Percentiles rank a stretch among this genome's conserved stretches.
Conservation (phyloP, 352 stramenopile genomes). For the Plasmopara muralis region DNA sequence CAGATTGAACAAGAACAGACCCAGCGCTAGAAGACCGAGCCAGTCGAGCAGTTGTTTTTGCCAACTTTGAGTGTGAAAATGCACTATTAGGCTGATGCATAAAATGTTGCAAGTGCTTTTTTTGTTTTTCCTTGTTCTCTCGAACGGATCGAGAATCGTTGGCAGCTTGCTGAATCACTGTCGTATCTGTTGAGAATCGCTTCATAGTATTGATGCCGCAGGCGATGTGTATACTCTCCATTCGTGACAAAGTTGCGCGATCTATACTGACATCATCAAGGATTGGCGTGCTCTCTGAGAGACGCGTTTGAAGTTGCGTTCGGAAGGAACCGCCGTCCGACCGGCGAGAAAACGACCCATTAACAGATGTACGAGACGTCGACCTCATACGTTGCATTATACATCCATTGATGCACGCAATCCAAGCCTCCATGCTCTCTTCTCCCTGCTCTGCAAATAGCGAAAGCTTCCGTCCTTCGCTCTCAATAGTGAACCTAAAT, state of each 20-base stretch:
- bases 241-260: conserved; percentile 26
- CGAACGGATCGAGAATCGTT: conserved; percentile 41
- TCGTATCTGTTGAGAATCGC: conserved; percentile 58
- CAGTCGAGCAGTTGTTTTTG: conserved; percentile 25
- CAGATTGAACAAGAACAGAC: conserved; percentile 46
- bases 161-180: conserved; percentile 49
- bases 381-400: conserved; percentile 30
- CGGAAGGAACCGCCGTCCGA: conserved; percentile 31
- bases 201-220: conserved; percentile 50
- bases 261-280: conserved; percentile 32
- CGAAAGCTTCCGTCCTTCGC: conserved; percentile 57
- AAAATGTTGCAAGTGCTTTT: conserved; percentile 20
- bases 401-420: conserved; percentile 48
- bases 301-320: conserved; percentile 22
- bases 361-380: conserved; percentile 20
- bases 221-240: conserved; percentile 23
- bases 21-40: conserved; percentile 62
- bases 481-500: conserved; percentile 63
- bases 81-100: conserved; percentile 30
- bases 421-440: conserved; percentile 56
- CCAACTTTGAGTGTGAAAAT: conserved; percentile 19
- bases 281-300: conserved; percentile 35
- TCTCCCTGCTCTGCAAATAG: conserved; percentile 57
- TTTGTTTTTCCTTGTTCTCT: conserved; percentile 39
- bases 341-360: conserved; percentile 30